Percentiles rank a stretch among this genome's conserved stretches.
Evolutionary conservation across 495 filamentous ascomycete genomes (phyloP).

Genomic region (Aspergillus leporis): DNA sequence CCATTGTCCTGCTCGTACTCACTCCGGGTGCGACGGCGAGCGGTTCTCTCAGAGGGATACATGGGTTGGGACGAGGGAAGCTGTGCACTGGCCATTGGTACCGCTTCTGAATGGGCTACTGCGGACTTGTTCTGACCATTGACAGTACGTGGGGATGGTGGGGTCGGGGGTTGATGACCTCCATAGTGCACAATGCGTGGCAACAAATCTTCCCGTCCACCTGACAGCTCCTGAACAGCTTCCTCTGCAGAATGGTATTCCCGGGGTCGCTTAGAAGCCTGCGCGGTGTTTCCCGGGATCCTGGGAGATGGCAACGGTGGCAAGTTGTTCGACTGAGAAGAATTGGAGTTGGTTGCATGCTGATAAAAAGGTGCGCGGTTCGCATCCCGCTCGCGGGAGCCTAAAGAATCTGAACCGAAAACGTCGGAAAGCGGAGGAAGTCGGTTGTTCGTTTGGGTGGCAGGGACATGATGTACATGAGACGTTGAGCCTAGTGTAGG

Average conservation of each 20-base stretch:
- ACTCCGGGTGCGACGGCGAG: slow-evolving; percentile 72
- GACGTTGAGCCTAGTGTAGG: slow-evolving; percentile 84
- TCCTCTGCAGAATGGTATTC: slow-evolving; percentile 97
- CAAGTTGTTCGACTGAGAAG: slow-evolving; percentile 69
- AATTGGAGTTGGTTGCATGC: slow-evolving; percentile 53
- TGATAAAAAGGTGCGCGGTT: slow-evolving; percentile 46
- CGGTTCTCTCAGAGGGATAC: slow-evolving; percentile 46
- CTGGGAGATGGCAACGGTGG: slow-evolving; percentile 72
- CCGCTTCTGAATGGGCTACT: slow-evolving; percentile 31
- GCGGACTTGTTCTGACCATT: slow-evolving; percentile 37
- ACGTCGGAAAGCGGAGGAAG: slow-evolving; percentile 94
- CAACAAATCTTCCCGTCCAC: slow-evolving; percentile 85
- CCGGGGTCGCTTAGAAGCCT: slow-evolving; percentile 62
- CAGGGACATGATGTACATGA: slow-evolving; percentile 89
- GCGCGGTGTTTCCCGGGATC: slow-evolving; percentile 50
- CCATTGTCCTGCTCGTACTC: slow-evolving; percentile 87
- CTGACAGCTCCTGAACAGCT: slow-evolving; percentile 83
- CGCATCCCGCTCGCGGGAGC: slow-evolving; percentile 40
- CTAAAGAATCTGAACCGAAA: slow-evolving; percentile 80
- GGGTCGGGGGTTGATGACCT: slow-evolving; percentile 85
- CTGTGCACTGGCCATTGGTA: slow-evolving; percentile 22
- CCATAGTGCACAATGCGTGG: slow-evolving; percentile 95
- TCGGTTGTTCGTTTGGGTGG: slow-evolving; percentile 86
- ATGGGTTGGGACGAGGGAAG: slow-evolving; percentile 26
- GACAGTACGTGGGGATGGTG: slow-evolving; percentile 70